Conservation (phyloP, 768 basidiomycete genomes). For the Suillus discolor region DNA sequence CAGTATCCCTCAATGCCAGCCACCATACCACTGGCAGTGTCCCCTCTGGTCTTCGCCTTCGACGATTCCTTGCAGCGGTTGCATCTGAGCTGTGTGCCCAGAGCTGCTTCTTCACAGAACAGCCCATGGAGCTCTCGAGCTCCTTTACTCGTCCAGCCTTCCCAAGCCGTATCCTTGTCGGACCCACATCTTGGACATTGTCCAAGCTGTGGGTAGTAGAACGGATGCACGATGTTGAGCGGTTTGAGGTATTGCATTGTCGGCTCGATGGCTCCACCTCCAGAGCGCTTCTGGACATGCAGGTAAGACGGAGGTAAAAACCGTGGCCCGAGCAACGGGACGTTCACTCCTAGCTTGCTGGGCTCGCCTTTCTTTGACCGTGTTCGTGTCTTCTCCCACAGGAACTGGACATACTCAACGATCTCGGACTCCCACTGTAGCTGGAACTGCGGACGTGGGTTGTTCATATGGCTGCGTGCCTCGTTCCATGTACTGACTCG, state of each 20-base stretch:
- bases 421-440: slow-evolving; percentile 24
- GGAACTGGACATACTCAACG: slow-evolving; percentile 19
- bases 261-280: slow-evolving; percentile 11
- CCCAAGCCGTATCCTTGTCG: neutral
- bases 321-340: slow-evolving; percentile 24
- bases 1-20: too few relatives aligned
- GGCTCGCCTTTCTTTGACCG: slow-evolving; percentile 8
- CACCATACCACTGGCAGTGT: too few relatives aligned
- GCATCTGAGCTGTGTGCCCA: too few relatives aligned
- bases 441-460: slow-evolving; percentile 13
- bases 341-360: slow-evolving; percentile 1
- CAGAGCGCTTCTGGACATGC: slow-evolving; percentile 13
- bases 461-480: neutral
- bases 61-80: too few relatives aligned
- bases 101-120: too few relatives aligned
- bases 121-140: slow-evolving; percentile 11
- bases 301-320: slow-evolving; percentile 23
- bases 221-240: slow-evolving; percentile 12
- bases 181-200: too few relatives aligned
- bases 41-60: too few relatives aligned
- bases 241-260: slow-evolving; percentile 17
- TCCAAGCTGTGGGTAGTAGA: slow-evolving; percentile 13
- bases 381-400: slow-evolving; percentile 13
- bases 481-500: slow-evolving; percentile 1
- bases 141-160: slow-evolving; percentile 11